Percentiles rank a stretch among this genome's conserved stretches.
Conservation (phyloP, 306 rosid species). For the Dryas octopetala region DNA sequence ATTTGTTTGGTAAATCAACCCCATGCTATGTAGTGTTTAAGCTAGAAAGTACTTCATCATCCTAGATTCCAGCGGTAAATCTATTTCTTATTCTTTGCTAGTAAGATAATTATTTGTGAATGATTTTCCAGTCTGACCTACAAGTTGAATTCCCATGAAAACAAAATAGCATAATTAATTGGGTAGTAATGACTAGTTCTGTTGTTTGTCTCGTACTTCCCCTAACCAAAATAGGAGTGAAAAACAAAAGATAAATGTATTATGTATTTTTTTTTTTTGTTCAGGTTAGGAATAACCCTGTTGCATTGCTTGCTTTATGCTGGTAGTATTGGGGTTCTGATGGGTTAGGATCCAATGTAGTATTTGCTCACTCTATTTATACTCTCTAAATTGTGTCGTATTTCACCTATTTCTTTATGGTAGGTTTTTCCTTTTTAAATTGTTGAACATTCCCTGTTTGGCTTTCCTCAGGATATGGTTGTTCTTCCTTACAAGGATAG, state of each 20-base stretch:
- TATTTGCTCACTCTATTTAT: constrained; percentile 16
- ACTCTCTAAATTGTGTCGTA: constrained; percentile 11
- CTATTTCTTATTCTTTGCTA: too few relatives aligned
- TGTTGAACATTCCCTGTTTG: constrained; percentile 8
- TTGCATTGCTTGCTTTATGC: constrained; percentile 86
- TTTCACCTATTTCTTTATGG: constrained; percentile 19
- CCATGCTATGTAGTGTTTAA: not conserved
- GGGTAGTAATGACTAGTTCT: too few relatives aligned
- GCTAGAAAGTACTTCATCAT: not conserved
- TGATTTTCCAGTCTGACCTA: too few relatives aligned
- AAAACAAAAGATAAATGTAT: too few relatives aligned
- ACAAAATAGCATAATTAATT: too few relatives aligned
- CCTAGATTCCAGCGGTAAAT: too few relatives aligned
- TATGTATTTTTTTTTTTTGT: constrained; percentile 21
- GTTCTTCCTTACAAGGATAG: constrained; percentile 98
- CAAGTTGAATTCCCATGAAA: too few relatives aligned
- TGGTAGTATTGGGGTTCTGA: constrained; percentile 99
- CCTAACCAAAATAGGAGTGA: too few relatives aligned
- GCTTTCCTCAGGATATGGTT: constrained; percentile 79
- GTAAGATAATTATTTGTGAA: too few relatives aligned
- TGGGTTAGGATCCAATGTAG: constrained; percentile 93
- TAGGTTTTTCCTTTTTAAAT: too few relatives aligned
- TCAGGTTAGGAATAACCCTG: constrained; percentile 82
- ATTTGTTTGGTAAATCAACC: not conserved
- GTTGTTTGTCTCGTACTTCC: too few relatives aligned